Evolutionary conservation across 306 rosid species (phyloP).

Genomic region (Glycyrrhiza uralensis): DNA sequence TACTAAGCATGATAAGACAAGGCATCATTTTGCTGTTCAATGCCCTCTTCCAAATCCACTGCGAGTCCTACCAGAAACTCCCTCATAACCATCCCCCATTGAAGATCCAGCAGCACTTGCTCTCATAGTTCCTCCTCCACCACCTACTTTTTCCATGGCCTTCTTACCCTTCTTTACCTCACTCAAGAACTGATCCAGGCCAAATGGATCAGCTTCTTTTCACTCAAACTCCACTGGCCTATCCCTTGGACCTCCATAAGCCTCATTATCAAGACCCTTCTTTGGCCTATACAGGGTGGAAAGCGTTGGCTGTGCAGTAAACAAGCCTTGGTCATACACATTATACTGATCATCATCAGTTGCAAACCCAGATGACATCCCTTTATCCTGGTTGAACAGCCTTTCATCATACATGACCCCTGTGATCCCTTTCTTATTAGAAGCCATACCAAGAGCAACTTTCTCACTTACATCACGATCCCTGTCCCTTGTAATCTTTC

Average conservation of each 20-base stretch:
- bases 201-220: slow-evolving; percentile 93
- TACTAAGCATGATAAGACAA: not conserved
- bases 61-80: slow-evolving; percentile 75
- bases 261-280: slow-evolving; percentile 69
- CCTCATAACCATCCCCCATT: slow-evolving; percentile 66
- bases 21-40: slow-evolving; percentile 22
- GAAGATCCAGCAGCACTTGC: slow-evolving; percentile 91
- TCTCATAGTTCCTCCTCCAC: slow-evolving; percentile 84
- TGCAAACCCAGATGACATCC: slow-evolving; percentile 85
- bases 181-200: slow-evolving; percentile 83
- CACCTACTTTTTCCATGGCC: slow-evolving; percentile 70
- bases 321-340: slow-evolving; percentile 80
- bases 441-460: slow-evolving; percentile 94
- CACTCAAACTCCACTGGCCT: slow-evolving; percentile 87
- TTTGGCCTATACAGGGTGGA: slow-evolving; percentile 87
- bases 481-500: slow-evolving; percentile 88
- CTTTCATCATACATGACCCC: slow-evolving; percentile 93
- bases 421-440: slow-evolving; percentile 59
- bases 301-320: slow-evolving; percentile 77
- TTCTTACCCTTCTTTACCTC: slow-evolving; percentile 83
- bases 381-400: slow-evolving; percentile 91
- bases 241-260: slow-evolving; percentile 78
- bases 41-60: slow-evolving; percentile 86
- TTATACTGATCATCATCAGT: slow-evolving; percentile 92
- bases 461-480: slow-evolving; percentile 94